Base-by-base conservation (phyloP, 805 yeast species). In the Saturnispora besseyi region DNA sequence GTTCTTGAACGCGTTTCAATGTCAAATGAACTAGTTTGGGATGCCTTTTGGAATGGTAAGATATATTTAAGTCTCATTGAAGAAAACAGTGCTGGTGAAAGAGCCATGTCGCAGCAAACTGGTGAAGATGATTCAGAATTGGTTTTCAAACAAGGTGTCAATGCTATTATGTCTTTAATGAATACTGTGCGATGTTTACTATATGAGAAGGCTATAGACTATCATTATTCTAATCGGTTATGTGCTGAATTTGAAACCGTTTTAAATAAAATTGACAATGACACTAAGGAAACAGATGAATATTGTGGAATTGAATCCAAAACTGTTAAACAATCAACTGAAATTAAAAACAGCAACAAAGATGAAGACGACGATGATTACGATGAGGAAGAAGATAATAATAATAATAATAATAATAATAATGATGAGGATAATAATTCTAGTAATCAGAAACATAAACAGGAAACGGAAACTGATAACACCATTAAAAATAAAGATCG, bases 141-240 rank as follows among this genome's bases (percentile, higher is more conserved):
- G 54, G 78, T 68, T 52, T 65, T 71, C 51, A 75, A 66, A 62
- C 76, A 68, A 30, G 80, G 80, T 1, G 55, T 64, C 9, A 71
- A 69, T 12, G 71, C 78, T 8, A 67, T 77, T 1, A 71, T 83
- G 62, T 67, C 80, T 63, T 54, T 48, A 12, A 48, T 48, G 50
- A 48, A 48, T 26, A 84, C 78, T 53, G 65, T 84, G 22, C 69
- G 91, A 54, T 84, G 82, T 56, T 72, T 84, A 11, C 66, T 85
- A 24, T 85, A 87, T 79, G 90, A 84, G 57, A 80, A 77, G 60
- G 89, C 84, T 21, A 72, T 80, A 9, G 83, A 79, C 44, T 62
- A 58, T 44, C 59, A 53, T 26, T 63, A 46, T 40, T 52, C 49
- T 28, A 56, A 54, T 10, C 22, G 13, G 15, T 21, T 41, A 4